Conservation (phyloP, 306 rosid species). For the Begonia loranthoides region DNA sequence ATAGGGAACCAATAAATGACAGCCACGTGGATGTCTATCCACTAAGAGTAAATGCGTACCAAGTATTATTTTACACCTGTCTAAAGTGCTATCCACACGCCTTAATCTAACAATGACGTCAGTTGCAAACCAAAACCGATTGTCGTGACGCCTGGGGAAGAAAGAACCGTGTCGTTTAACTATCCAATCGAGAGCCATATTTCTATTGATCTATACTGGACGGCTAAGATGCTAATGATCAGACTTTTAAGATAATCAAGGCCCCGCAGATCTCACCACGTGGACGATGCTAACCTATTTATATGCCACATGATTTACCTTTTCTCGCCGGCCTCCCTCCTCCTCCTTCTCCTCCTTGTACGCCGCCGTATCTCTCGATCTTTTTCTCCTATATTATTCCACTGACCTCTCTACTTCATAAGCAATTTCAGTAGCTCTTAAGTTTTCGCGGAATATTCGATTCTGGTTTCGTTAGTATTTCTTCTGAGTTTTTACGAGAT, state of each 20-base stretch:
- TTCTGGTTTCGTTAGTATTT: conserved; percentile 9
- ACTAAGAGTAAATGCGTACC: conserved; percentile 17
- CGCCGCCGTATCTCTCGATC: background rate
- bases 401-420: conserved; percentile 7
- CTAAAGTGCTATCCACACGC: no score
- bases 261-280: conserved; percentile 45
- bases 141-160: no score
- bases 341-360: conserved; percentile 1
- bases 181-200: no score
- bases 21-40: conserved; percentile 68
- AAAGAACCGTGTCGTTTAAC: no score
- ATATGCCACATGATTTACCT: conserved; percentile 73
- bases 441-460: conserved; percentile 8
- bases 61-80: background rate
- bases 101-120: no score
- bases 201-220: no score
- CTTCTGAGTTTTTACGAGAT: conserved; percentile 5
- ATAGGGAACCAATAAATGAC: conserved; percentile 22
- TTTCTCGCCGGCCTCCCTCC: conserved; percentile 36
- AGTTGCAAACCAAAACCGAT: no score
- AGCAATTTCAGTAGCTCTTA: background rate
- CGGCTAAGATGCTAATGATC: no score
- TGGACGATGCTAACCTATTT: conserved; percentile 99
- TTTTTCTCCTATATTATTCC: conserved; percentile 8
- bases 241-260: conserved; percentile 3